Base-by-base conservation (phyloP, 306 rosid genomes). In the Vicia faba region DNA sequence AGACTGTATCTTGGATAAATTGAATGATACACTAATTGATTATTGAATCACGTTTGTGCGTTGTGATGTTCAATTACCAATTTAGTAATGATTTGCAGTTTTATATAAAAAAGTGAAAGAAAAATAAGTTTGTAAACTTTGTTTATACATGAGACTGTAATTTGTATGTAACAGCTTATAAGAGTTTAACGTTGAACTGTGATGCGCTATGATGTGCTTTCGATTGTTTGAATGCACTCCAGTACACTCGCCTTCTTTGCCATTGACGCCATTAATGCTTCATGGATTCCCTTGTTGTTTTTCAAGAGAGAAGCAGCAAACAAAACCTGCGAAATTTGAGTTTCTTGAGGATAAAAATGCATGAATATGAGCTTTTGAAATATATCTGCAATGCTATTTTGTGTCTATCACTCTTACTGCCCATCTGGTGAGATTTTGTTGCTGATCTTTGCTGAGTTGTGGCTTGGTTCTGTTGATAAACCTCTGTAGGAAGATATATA, bases 391-490 rank as follows among this genome's bases (percentile, higher is more conserved):
- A 36, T 54, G 55, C 20, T 5, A 63, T 54, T 60, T 9, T 61
- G n/a, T 54, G 12, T 31, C 20, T 57, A 31, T 46, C 15, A 58
- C 38, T 64, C 96, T 62, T 83, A 93, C 98, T 9, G 98, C 97
- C 98, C 98, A 89, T 89, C 97, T 88, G 7, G 97, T 93, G 50
- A 93, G 91, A 81, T 89, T 93, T 78, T 93, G 97, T 70, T 89
- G 97, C 86, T 89, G 96, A 15, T 89, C 98, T 79, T 92, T 86
- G 84, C 86, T 88, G 43, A 93, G 74, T 63, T 66, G 86, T 60
- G 97, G 98, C 74, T 86, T 89, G 79, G 88, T 83, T 88, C 98
- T 81, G 89, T 93, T 93, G 74, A 93, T 82, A 64, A 89, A 82
- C 53, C 98, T 89, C 97, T 89, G 69, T 15, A 44, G 28, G 64